Conservation (phyloP, 176 grass and related monocot genomes). For the Bolboschoenus planiculmis region DNA sequence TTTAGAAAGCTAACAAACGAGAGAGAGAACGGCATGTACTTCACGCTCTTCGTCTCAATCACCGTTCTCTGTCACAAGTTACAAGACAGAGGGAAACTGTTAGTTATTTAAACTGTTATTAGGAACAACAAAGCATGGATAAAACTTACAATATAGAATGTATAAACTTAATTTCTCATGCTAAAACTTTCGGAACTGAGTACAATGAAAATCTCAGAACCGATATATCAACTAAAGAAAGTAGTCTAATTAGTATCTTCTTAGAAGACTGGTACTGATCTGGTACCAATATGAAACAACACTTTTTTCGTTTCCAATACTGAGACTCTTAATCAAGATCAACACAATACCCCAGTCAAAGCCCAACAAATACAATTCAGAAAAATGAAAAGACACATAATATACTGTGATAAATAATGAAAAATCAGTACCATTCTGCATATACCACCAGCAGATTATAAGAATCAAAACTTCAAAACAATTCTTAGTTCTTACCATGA, state of each 20-base stretch:
- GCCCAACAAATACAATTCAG: not conserved
- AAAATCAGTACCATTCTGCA: not conserved
- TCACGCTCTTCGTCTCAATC: constrained; percentile 53
- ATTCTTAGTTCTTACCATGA: constrained; percentile 61
- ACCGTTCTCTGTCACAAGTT: constrained; percentile 35
- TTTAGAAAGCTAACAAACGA: constrained; percentile 49
- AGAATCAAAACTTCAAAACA: not conserved
- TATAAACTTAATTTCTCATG: no score
- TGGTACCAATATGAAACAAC: not conserved
- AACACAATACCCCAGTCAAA: not conserved
- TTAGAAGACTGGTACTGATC: not conserved
- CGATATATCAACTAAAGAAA: no score
- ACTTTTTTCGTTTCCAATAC: not conserved
- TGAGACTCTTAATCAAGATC: not conserved
- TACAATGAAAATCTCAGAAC: no score
- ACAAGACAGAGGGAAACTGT: not conserved
- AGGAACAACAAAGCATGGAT: no score
- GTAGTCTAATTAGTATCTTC: no score
- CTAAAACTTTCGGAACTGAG: no score
- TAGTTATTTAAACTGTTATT: not conserved
- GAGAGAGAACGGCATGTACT: constrained; percentile 58
- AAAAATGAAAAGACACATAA: not conserved
- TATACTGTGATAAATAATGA: not conserved
- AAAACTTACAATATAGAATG: no score
- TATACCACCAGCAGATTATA: not conserved